Evolutionary conservation across 2,329 filamentous ascomycete genomes (phyloP), one percentile per base, ranked within the genome.

Genomic region (Sodiomyces alkalinus): DNA sequence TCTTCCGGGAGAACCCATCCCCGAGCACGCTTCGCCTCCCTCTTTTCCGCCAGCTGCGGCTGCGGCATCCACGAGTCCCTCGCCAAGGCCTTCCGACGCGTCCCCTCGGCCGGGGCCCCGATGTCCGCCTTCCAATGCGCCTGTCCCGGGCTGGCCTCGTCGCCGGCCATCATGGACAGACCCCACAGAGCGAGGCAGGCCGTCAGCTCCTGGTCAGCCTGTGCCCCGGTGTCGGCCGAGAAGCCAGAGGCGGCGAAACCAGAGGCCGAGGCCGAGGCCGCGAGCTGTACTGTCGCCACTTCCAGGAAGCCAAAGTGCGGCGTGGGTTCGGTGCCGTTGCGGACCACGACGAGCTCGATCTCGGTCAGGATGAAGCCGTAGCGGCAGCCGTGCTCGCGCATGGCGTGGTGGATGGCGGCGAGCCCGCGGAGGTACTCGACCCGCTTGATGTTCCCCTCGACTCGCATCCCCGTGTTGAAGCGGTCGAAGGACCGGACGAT

Each of bases 341-440:
- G 81, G 1, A 93, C 83, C 41, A 90, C 74, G 21, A 94, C 76
- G 7, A 94, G 74, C 56, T 96, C 87, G 42, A 93, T 93, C 56
- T 94, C 87, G 1, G 83, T 94, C 46, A 94, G 74, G 52, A 96
- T 87, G 62, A 93, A 96, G 30, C 87, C 87, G 52, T 94, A 96
- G 33, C 87, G 76, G 48, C 82, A 92, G 40, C 76, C 75, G 56
- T 93, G 81, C 56, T 92, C 83, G 51, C 87, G 83, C 83, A 94
- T 93, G 46, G 77, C 75, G 47, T 81, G 72, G 54, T 96, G 87
- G 24, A 94, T 62, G 42, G 92, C 82, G 0, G 85, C 68, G 5
- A 96, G 71, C 2, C 82, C 82, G 28, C 80, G 76, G 13, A 94
- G 75, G 58, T 94, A 94, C 53, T 87, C 75, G 33, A 93, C 81